phyloP scores from a whole-genome alignment of 495 filamentous ascomycete species.

The Aspergillus conjunctus region DNA sequence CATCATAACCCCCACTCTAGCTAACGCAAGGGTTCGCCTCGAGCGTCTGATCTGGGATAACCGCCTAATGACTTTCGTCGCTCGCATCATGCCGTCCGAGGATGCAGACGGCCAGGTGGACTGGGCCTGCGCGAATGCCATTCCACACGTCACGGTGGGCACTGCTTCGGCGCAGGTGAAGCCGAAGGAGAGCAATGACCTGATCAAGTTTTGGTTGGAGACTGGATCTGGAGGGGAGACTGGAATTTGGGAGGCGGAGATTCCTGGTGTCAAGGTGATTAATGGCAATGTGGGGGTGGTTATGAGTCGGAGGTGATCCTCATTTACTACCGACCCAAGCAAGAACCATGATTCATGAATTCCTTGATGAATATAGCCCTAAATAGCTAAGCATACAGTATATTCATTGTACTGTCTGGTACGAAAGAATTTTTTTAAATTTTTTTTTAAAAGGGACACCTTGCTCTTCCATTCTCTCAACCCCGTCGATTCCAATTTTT shows the following conservation, averaged over 20 bases:
- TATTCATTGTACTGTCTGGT: no score
- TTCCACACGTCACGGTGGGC: conserved; percentile 90
- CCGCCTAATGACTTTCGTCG: conserved; percentile 85
- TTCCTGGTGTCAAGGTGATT: conserved; percentile 48
- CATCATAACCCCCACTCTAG: conserved; percentile 46
- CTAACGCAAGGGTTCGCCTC: conserved; percentile 56
- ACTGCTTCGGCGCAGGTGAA: conserved; percentile 73
- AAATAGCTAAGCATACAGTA: no score
- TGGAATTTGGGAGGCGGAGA: conserved; percentile 50
- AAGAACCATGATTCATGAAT: conserved; percentile 1
- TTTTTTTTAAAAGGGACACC: no score
- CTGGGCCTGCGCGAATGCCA: conserved; percentile 72
- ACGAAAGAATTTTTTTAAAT: no score
- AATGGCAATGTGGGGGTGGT: conserved; percentile 42
- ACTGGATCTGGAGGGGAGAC: conserved; percentile 51
- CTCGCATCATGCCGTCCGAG: conserved; percentile 56
- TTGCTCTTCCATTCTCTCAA: no score
- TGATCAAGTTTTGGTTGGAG: conserved; percentile 70
- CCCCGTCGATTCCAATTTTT: background rate
- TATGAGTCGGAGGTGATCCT: conserved; percentile 40
- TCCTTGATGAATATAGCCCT: no score
- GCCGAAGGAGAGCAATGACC: conserved; percentile 89
- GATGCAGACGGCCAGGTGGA: conserved; percentile 34
- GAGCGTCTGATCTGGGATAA: conserved; percentile 78
- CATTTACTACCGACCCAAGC: no score